Percentiles rank a stretch among this genome's conserved stretches.
phyloP scores from a whole-genome alignment of 2,329 filamentous ascomycete species.

The Xylaria sp. region DNA sequence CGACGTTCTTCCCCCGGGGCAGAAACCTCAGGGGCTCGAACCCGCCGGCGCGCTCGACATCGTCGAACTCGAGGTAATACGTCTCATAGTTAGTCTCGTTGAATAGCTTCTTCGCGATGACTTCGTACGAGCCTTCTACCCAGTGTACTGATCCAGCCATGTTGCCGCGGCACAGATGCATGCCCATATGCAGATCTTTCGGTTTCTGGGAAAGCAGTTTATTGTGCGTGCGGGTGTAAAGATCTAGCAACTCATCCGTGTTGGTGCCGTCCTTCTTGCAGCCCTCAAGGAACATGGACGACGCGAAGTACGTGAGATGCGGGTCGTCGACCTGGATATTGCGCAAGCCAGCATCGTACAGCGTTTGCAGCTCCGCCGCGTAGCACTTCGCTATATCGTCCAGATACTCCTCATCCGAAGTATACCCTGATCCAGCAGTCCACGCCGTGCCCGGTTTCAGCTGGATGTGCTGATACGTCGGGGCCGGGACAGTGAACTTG shows the following conservation, averaged over 20 bases:
- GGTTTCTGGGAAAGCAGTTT: slow-evolving; percentile 65
- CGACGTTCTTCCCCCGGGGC: slow-evolving; percentile 61
- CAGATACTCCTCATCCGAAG: slow-evolving; percentile 64
- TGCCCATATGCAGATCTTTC: slow-evolving; percentile 69
- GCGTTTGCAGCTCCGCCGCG: slow-evolving; percentile 61
- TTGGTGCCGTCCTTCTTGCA: slow-evolving; percentile 68
- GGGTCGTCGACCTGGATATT: slow-evolving; percentile 68
- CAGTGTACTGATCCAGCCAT: slow-evolving; percentile 62
- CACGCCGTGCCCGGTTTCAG: slow-evolving; percentile 65
- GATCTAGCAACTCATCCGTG: slow-evolving; percentile 63
- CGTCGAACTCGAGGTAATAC: slow-evolving; percentile 66
- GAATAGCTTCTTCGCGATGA: slow-evolving; percentile 62
- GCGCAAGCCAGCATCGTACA: slow-evolving; percentile 64
- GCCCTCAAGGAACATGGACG: slow-evolving; percentile 65
- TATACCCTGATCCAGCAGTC: slow-evolving; percentile 58
- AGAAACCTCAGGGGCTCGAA: slow-evolving; percentile 62
- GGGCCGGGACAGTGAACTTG: slow-evolving; percentile 71
- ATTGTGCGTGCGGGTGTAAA: slow-evolving; percentile 73
- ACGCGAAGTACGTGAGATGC: slow-evolving; percentile 68
- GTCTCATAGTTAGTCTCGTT: slow-evolving; percentile 61
- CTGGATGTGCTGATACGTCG: slow-evolving; percentile 73
- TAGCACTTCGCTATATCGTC: slow-evolving; percentile 65
- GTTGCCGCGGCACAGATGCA: slow-evolving; percentile 67
- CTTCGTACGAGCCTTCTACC: slow-evolving; percentile 63
- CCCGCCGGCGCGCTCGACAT: slow-evolving; percentile 59